Percentiles rank a stretch among this genome's conserved stretches.
These are phyloP conservation scores for Clathrus columnatus DNA, from an alignment of 768 basidiomycete genomes.

Conservation along the genomic window DNA sequence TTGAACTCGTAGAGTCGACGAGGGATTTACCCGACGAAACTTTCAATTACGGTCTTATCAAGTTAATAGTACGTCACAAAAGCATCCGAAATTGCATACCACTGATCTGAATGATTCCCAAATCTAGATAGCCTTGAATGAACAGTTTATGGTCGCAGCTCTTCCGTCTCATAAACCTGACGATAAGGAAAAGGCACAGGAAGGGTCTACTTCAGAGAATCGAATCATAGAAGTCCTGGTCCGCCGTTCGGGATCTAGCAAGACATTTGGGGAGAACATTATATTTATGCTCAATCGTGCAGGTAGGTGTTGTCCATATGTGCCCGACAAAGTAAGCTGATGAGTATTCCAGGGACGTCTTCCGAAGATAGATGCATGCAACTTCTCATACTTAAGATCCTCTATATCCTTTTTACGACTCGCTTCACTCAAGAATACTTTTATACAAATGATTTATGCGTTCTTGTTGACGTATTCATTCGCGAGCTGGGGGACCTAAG, in stretches of 20 bases:
- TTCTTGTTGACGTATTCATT: conserved; percentile 96
- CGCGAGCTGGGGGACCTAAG: conserved; percentile 87
- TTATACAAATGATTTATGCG: conserved; percentile 94
- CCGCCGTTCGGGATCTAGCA: conserved; percentile 75
- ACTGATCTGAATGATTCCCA: conserved; percentile 9
- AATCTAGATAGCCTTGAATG: conserved; percentile 79
- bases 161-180: conserved; percentile 25
- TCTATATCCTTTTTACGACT: conserved; percentile 92
- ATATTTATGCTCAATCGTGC: conserved; percentile 99
- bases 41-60: conserved; percentile 93
- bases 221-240: conserved; percentile 77
- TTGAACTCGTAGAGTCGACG: conserved; percentile 91
- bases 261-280: conserved; percentile 96
- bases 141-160: conserved; percentile 95
- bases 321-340: conserved; percentile 6
- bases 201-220: conserved; percentile 46
- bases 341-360: conserved; percentile 49
- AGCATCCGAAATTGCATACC: neutral
- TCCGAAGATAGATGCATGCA: conserved; percentile 94
- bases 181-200: conserved; percentile 16
- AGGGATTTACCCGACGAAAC: conserved; percentile 81
- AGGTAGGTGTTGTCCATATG: conserved; percentile 40
- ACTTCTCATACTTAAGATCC: conserved; percentile 83
- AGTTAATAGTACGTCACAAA: conserved; percentile 65
- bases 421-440: conserved; percentile 92